Evolutionary conservation across 1,284 basidiomycete genomes (phyloP).

Genomic region (Anthracocystis setariae): DNA sequence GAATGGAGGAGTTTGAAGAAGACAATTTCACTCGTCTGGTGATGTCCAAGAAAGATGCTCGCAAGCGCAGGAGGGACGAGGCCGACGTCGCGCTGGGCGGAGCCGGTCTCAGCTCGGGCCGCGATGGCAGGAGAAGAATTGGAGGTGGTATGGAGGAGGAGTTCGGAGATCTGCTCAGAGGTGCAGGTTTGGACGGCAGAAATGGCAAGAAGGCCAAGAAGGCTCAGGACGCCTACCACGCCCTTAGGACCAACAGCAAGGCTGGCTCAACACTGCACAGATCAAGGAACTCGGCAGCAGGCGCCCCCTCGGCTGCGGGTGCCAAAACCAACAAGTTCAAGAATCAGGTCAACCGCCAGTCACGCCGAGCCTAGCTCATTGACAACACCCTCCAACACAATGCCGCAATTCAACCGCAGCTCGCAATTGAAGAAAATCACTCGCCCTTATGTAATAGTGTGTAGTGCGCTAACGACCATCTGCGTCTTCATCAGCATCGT

Average conservation of each 20-base stretch:
- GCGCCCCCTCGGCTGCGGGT: conserved; percentile 5
- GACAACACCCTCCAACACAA: not conserved
- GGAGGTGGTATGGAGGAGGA: conserved; percentile 66
- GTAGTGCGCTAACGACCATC: not conserved
- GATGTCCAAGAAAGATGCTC: conserved; percentile 88
- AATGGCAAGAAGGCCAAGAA: conserved; percentile 52
- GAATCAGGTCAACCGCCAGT: conserved; percentile 33
- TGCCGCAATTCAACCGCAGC: not conserved
- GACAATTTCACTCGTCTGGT: conserved; percentile 92
- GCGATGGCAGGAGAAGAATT: conserved; percentile 52
- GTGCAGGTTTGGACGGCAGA: conserved; percentile 41
- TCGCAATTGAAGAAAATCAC: too few species aligned
- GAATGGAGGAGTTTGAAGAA: conserved; percentile 92
- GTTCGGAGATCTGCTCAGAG: conserved; percentile 64
- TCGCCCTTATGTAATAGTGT: too few species aligned
- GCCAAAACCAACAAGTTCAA: conserved; percentile 34
- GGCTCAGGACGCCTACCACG: conserved; percentile 40
- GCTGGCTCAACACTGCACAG: conserved; percentile 33
- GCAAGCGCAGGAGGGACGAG: conserved; percentile 83
- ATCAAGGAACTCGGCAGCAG: conserved; percentile 11
- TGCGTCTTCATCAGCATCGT: conserved; percentile 13
- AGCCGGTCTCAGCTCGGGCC: conserved; percentile 55
- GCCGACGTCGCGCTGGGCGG: conserved; percentile 88
- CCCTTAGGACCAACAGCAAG: conserved; percentile 33
- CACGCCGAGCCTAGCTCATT: conserved; percentile 11